Percentiles rank a stretch among this genome's conserved stretches.
Evolutionary conservation across 768 basidiomycete species (phyloP).

Genomic region (Terana coerulea): DNA sequence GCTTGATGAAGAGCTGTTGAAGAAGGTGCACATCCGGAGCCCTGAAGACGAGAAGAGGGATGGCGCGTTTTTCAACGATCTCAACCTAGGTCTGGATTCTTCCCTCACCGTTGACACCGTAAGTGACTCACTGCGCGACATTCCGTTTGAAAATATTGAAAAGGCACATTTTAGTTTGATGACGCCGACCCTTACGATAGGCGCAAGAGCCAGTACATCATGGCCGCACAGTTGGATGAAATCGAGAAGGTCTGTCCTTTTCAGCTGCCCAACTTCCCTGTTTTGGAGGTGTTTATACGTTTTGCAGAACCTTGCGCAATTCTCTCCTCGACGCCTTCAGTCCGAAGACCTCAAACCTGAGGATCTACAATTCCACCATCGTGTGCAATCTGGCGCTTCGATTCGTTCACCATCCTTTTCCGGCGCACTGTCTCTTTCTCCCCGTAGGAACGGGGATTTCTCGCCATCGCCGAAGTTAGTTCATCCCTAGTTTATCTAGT

Average conservation of each 20-base stretch:
- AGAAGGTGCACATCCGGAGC: conserved; percentile 24
- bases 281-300: not conserved
- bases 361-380: conserved; percentile 14
- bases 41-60: conserved; percentile 42
- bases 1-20: conserved; percentile 17
- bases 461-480: conserved; percentile 14
- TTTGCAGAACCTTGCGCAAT: conserved; percentile 21
- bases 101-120: conserved; percentile 40
- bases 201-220: conserved; percentile 68
- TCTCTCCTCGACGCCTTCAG: conserved; percentile 22
- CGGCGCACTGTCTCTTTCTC: conserved; percentile 1
- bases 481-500: not conserved
- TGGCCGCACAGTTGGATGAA: conserved; percentile 75
- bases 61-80: conserved; percentile 42
- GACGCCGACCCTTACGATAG: conserved; percentile 70
- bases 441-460: not conserved
- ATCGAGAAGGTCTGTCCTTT: conserved; percentile 64
- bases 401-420: conserved; percentile 6
- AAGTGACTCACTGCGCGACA: too few species aligned
- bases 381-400: conserved; percentile 2
- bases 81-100: conserved; percentile 40
- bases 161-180: conserved; percentile 55
- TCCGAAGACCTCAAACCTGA: conserved; percentile 20
- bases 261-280: not conserved
- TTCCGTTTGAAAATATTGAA: too few species aligned